phyloP scores from a whole-genome alignment of 2,329 filamentous ascomycete genomes.

The Periglandula ipomoeae region DNA sequence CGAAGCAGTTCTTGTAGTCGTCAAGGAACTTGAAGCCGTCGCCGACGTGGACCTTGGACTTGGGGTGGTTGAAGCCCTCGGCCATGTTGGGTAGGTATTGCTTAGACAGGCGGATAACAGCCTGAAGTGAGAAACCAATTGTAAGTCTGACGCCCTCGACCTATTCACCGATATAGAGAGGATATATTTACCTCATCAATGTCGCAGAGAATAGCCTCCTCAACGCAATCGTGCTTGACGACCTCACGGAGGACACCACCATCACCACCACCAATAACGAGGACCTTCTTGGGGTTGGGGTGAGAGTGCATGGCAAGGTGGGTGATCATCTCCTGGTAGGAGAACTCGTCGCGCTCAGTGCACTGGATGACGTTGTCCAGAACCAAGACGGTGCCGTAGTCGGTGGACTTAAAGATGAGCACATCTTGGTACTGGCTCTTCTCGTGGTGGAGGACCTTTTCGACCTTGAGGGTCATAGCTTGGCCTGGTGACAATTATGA shows the following conservation, averaged over 20 bases:
- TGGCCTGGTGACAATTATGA: conserved; percentile 49
- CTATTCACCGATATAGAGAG: too few relatives aligned
- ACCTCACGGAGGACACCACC: conserved; percentile 96
- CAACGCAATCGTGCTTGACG: conserved; percentile 95
- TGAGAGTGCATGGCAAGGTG: conserved; percentile 98
- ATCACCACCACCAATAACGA: conserved; percentile 96
- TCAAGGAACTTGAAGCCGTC: conserved; percentile 98
- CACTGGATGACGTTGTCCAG: conserved; percentile 98
- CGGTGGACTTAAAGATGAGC: conserved; percentile 94
- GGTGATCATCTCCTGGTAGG: conserved; percentile 99
- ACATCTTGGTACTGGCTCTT: conserved; percentile 99
- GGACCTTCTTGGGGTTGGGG: conserved; percentile 95
- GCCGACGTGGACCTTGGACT: conserved; percentile 84
- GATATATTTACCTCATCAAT: conserved; percentile 93
- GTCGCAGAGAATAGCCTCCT: conserved; percentile 94
- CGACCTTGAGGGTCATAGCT: conserved; percentile 97
- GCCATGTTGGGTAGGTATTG: conserved; percentile 94
- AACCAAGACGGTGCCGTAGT: conserved; percentile 92
- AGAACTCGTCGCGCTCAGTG: conserved; percentile 98
- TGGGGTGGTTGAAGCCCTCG: conserved; percentile 86
- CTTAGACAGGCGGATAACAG: conserved; percentile 97
- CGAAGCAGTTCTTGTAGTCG: conserved; percentile 94
- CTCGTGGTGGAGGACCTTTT: conserved; percentile 97
- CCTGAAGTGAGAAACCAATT: conserved; percentile 36
- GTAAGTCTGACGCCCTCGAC: neutral